Evolutionary conservation across 164 flowering plant genomes (phyloP).

Genomic region (Brasenia schreberi): DNA sequence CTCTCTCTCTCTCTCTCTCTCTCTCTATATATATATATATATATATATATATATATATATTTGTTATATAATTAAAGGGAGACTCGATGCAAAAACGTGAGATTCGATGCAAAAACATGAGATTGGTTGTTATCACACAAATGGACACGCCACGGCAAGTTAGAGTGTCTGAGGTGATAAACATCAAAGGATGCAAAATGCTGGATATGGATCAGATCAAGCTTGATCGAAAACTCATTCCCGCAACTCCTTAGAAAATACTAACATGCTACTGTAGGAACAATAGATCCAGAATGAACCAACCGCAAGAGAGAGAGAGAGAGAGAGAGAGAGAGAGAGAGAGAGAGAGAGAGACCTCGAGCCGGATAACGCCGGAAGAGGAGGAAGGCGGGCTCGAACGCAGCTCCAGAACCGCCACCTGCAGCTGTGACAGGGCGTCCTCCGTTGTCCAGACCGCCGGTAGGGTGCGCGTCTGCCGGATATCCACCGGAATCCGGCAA

Average conservation of each 20-base stretch:
- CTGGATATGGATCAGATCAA: neutral
- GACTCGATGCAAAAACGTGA: too few relatives aligned
- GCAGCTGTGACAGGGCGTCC: slow-evolving; percentile 39
- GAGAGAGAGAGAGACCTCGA: slow-evolving; percentile 29
- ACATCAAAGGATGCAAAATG: neutral
- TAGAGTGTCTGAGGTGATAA: neutral
- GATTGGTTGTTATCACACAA: too few relatives aligned
- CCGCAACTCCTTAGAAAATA: neutral
- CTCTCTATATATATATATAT: too few relatives aligned
- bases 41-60: too few relatives aligned
- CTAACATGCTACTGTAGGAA: neutral
- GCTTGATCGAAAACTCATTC: neutral
- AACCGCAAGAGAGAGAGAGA: neutral
- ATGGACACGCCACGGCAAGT: too few relatives aligned
- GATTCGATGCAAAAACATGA: too few relatives aligned
- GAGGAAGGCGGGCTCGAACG: slow-evolving; percentile 28
- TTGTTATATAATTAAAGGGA: too few relatives aligned
- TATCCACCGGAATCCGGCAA: slow-evolving; percentile 27
- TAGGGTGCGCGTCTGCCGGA: slow-evolving; percentile 43
- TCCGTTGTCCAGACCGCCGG: slow-evolving; percentile 35
- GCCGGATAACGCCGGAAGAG: slow-evolving; percentile 57
- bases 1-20: too few relatives aligned
- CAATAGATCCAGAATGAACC: neutral
- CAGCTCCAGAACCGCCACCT: slow-evolving; percentile 30
- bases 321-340: neutral